Base-by-base conservation (phyloP, 2,329 filamentous ascomycete species). In the Samsoniella hepiali region DNA sequence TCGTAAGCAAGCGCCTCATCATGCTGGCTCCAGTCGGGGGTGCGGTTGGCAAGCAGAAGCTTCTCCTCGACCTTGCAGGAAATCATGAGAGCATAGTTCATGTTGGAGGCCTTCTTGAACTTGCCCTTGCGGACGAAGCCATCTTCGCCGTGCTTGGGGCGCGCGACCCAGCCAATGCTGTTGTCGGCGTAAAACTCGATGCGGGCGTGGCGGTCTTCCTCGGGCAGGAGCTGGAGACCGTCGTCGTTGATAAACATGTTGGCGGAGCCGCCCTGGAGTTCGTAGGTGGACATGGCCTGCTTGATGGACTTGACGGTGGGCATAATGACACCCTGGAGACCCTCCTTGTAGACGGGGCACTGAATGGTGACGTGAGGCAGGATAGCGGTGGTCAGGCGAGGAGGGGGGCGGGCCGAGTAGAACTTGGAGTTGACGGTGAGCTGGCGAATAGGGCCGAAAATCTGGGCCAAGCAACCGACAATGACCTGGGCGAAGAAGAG, bases 401-500 rank as follows among this genome's bases (percentile, higher is more conserved):
- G 83, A 1, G 88, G 87, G 9, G 88, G 82, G n/a, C 82, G 80
- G 1, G 89, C 91, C 0, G 91, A 94, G 77, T 90, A 95, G 78
- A 88, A 94, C 74, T 90, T 91, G 71, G 90, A 92, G 81, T 95
- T 95, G 69, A 83, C 78, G 38, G 82, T 84, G 73, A 94, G 81
- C 72, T 93, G 89, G 55, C 84, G 83, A 63, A 93, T 85, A 1
- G 91, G 90, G 5, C 91, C 91, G 64, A 93, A 84, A 67, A 90
- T 86, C 73, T 93, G 90, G 2, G 88, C 86, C 70, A 93, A 74
- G 71, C 88, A 91, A 65, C 90, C 89, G 58, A 93, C 79, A 64
- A 93, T 89, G 70, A 92, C 90, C 74, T 93, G 89, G 29, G 82
- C 87, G 72, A 94, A 93, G 79, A 94, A 91, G 69, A 93, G 82